Evolutionary conservation across 768 basidiomycete genomes (phyloP).

Genomic region (Sistotremastrum niveocremeum): DNA sequence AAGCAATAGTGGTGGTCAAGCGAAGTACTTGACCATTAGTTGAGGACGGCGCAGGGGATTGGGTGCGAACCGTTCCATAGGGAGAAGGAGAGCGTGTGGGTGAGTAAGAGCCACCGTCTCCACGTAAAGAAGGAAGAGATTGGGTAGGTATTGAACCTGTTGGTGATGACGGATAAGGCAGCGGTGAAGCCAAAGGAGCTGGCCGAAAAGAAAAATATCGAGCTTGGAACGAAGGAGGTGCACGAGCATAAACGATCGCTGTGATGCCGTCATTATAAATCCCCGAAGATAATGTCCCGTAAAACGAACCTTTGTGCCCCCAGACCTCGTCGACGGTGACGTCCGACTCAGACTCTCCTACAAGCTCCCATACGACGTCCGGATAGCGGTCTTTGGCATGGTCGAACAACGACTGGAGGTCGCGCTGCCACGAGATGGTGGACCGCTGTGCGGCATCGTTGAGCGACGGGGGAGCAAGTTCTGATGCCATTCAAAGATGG

Average conservation of each 20-base stretch:
- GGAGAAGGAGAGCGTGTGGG: slow-evolving; percentile 33
- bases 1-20: slow-evolving; percentile 54
- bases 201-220: slow-evolving; percentile 76
- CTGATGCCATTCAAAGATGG: slow-evolving; percentile 1
- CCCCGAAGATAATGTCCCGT: slow-evolving; percentile 1
- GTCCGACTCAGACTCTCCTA: slow-evolving; percentile 31
- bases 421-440: slow-evolving; percentile 63
- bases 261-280: neutral
- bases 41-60: slow-evolving; percentile 24
- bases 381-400: slow-evolving; percentile 85
- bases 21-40: slow-evolving; percentile 38
- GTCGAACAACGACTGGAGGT: slow-evolving; percentile 65
- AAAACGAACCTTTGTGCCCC: slow-evolving; percentile 81
- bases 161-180: slow-evolving; percentile 36
- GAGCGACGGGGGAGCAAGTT: slow-evolving; percentile 32
- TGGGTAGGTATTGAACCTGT: slow-evolving; percentile 37
- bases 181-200: slow-evolving; percentile 36
- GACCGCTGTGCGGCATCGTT: slow-evolving; percentile 57
- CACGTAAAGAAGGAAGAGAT: slow-evolving; percentile 44
- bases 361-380: slow-evolving; percentile 90
- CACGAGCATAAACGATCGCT: slow-evolving; percentile 93
- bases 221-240: slow-evolving; percentile 81
- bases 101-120: slow-evolving; percentile 24
- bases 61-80: slow-evolving; percentile 18
- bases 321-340: slow-evolving; percentile 41